Evolutionary conservation across 129 eudicot genomes (phyloP).

Genomic region (Lonicera japonica): DNA sequence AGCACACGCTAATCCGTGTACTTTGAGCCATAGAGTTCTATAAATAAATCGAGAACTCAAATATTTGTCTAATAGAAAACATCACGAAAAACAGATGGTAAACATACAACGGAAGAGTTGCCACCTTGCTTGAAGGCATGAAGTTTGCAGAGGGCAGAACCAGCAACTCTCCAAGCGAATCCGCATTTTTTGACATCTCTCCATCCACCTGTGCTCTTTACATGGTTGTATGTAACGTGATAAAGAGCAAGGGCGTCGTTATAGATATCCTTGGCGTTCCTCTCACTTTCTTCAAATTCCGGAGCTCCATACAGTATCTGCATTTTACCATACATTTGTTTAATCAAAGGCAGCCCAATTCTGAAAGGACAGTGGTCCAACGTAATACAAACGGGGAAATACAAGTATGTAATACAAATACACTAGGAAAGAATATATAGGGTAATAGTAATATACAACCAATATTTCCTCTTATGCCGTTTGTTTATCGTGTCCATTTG

Average conservation of each 20-base stretch:
- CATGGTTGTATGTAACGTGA: slow-evolving; percentile 42
- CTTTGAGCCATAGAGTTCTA: too few species aligned
- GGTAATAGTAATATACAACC: too few species aligned
- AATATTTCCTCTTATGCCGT: too few species aligned
- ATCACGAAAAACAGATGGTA: slow-evolving; percentile 27
- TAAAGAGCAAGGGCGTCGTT: slow-evolving; percentile 60
- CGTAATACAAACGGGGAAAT: too few species aligned
- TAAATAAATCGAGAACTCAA: too few species aligned
- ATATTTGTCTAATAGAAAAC: not conserved
- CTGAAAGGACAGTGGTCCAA: too few species aligned
- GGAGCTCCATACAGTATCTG: slow-evolving; percentile 47
- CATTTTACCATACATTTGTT: not conserved
- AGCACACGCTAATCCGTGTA: too few species aligned
- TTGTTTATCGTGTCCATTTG: too few species aligned
- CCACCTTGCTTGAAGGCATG: slow-evolving; percentile 17
- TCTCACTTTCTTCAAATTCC: slow-evolving; percentile 37
- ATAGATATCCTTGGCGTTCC: slow-evolving; percentile 31
- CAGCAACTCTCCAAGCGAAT: slow-evolving; percentile 78
- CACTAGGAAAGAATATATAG: too few species aligned
- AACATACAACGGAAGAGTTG: not conserved
- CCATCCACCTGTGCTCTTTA: not conserved
- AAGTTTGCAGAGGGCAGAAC: slow-evolving; percentile 48
- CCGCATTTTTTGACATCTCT: slow-evolving; percentile 34
- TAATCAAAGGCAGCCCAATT: too few species aligned
- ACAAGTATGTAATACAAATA: too few species aligned